Evolutionary conservation across 306 rosid genomes (phyloP).

Genomic region (Hylodesmum podocarpum): DNA sequence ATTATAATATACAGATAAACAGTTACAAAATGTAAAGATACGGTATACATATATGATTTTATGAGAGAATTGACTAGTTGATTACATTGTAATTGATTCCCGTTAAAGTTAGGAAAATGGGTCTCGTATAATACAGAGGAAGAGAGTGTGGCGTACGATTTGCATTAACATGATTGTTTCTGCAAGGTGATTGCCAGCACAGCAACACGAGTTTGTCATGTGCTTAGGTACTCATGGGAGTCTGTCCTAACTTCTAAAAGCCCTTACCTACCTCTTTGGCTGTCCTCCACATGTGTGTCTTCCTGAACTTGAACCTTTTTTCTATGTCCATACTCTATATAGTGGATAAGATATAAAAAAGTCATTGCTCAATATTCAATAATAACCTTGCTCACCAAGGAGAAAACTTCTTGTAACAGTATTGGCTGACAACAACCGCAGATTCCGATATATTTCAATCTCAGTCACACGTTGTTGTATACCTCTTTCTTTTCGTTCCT

Average conservation of each 20-base stretch:
- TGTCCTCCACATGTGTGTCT: slow-evolving; percentile 60
- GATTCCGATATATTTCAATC: slow-evolving; percentile 28
- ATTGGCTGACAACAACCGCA: slow-evolving; percentile 36
- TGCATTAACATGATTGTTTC: slow-evolving; percentile 32
- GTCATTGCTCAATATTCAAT: slow-evolving; percentile 7
- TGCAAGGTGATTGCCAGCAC: slow-evolving; percentile 56
- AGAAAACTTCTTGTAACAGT: slow-evolving; percentile 12
- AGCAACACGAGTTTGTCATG: slow-evolving; percentile 64
- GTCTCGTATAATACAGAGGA: slow-evolving; percentile 4
- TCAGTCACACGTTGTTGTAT: neutral
- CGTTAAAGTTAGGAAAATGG: no score
- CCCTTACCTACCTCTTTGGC: slow-evolving; percentile 67
- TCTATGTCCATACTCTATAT: slow-evolving; percentile 8
- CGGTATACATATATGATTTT: no score
- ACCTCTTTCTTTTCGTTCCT: neutral
- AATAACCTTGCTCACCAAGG: slow-evolving; percentile 2
- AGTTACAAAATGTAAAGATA: no score
- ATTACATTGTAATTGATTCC: no score
- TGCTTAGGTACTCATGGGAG: slow-evolving; percentile 58
- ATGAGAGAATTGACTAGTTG: no score
- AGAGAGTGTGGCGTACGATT: slow-evolving; percentile 28
- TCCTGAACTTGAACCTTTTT: slow-evolving; percentile 27
- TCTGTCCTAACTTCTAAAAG: slow-evolving; percentile 49
- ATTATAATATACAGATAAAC: no score
- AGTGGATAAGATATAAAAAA: slow-evolving; percentile 36